Evolutionary conservation across 2,329 filamentous ascomycete genomes (phyloP).

Genomic region (Camillea tinctor): DNA sequence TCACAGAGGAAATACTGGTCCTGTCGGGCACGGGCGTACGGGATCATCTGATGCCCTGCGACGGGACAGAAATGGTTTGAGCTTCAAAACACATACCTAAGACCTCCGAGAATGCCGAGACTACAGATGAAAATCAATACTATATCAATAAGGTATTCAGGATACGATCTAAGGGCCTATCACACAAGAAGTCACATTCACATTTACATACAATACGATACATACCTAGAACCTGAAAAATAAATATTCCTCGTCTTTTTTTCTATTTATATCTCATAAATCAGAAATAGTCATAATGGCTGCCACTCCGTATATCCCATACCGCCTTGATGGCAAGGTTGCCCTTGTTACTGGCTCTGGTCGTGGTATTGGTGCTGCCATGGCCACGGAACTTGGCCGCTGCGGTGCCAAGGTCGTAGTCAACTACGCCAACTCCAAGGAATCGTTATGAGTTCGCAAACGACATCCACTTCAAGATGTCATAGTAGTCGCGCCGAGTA

Average conservation of each 20-base stretch:
- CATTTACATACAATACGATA: not conserved
- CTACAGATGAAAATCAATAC: not conserved
- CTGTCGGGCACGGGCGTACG: not conserved
- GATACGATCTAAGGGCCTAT: not conserved
- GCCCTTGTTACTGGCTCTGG: conserved; percentile 35
- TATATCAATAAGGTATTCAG: not conserved
- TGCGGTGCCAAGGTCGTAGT: conserved; percentile 35
- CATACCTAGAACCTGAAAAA: not conserved
- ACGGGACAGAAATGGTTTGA: not conserved
- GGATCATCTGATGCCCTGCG: not conserved
- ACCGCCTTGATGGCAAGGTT: conserved; percentile 15
- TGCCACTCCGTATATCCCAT: conserved; percentile 8
- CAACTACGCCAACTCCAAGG: conserved; percentile 26
- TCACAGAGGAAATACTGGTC: too few species aligned
- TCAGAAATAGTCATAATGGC: not conserved
- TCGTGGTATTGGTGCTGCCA: conserved; percentile 61
- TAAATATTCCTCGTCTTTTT: not conserved
- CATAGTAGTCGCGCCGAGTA: conserved; percentile 6
- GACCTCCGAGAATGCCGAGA: not conserved
- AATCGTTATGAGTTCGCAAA: conserved; percentile 11
- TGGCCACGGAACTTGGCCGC: conserved; percentile 46
- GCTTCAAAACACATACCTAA: not conserved
- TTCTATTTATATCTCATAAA: not conserved
- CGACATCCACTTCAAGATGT: conserved; percentile 19
- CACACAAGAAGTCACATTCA: not conserved